Percentiles rank a stretch among this genome's conserved stretches.
Evolutionary conservation across 164 flowering plant genomes (phyloP).

Genomic region (Aristolochia contorta): DNA sequence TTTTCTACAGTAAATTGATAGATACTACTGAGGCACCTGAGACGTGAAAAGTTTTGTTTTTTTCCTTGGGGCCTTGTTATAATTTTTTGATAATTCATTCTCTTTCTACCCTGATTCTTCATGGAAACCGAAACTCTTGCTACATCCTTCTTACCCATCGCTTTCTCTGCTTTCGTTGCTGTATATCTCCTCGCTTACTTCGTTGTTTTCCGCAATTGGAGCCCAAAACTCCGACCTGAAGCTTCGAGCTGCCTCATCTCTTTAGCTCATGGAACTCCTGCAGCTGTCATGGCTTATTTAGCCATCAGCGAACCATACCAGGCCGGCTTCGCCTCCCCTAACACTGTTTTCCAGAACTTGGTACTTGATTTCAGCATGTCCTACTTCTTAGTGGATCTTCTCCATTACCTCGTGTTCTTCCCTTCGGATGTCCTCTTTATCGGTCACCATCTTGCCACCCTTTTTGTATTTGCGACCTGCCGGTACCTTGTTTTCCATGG

Average conservation of each 20-base stretch:
- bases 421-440: slow-evolving; percentile 76
- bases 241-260: slow-evolving; percentile 82
- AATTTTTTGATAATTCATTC: too few species aligned
- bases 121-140: slow-evolving; percentile 26
- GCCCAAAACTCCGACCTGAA: slow-evolving; percentile 50
- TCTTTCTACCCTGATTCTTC: neutral
- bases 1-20: too few species aligned
- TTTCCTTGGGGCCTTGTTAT: too few species aligned
- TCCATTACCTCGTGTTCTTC: slow-evolving; percentile 59
- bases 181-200: slow-evolving; percentile 48
- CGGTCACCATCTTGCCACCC: slow-evolving; percentile 75
- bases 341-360: slow-evolving; percentile 38
- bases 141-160: slow-evolving; percentile 25
- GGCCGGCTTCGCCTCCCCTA: slow-evolving; percentile 41
- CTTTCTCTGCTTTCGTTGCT: slow-evolving; percentile 36
- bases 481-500: slow-evolving; percentile 57
- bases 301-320: slow-evolving; percentile 23
- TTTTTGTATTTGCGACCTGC: slow-evolving; percentile 77
- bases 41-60: too few species aligned
- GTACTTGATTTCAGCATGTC: slow-evolving; percentile 78
- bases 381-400: slow-evolving; percentile 63
- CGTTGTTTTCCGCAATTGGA: slow-evolving; percentile 52
- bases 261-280: slow-evolving; percentile 75
- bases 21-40: too few species aligned
- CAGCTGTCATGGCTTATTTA: slow-evolving; percentile 40